Conservation (phyloP, 768 basidiomycete species). For the Mycena rebaudengoi region DNA sequence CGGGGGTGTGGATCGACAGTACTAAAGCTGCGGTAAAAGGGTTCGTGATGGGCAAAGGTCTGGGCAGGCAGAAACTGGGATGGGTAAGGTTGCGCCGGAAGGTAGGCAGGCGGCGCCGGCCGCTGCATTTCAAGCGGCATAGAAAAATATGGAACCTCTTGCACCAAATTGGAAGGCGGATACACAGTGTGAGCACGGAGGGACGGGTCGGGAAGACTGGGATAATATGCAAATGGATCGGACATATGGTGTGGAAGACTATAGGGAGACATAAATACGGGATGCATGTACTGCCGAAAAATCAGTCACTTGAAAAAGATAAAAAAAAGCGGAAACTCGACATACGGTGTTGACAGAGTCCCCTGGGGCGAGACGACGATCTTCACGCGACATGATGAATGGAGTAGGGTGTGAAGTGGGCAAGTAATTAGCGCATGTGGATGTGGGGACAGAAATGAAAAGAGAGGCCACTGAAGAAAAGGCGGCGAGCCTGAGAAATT, state of each 20-base stretch:
- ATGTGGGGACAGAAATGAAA: slow-evolving; percentile 15
- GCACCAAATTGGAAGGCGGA: background rate
- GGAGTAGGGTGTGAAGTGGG: background rate
- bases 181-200: background rate
- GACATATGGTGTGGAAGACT: slow-evolving; percentile 15
- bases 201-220: background rate
- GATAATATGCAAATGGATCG: slow-evolving; percentile 16
- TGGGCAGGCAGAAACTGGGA: background rate
- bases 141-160: no score
- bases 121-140: no score
- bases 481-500: background rate
- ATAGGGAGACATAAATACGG: background rate
- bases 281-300: slow-evolving; percentile 17
- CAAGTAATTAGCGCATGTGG: slow-evolving; percentile 7
- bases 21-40: no score
- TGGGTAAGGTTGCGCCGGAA: no score
- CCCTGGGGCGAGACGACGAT: slow-evolving; percentile 30
- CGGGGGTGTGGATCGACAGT: no score
- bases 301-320: background rate
- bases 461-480: background rate
- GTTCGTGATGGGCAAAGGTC: no score
- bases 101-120: no score
- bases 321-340: background rate
- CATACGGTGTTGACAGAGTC: slow-evolving; percentile 27
- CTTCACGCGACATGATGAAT: slow-evolving; percentile 26